Percentiles rank a stretch among this genome's conserved stretches.
These are phyloP conservation scores for Trichoderma gracile DNA, from an alignment of 2,329 filamentous ascomycete genomes.

Conservation along the genomic window DNA sequence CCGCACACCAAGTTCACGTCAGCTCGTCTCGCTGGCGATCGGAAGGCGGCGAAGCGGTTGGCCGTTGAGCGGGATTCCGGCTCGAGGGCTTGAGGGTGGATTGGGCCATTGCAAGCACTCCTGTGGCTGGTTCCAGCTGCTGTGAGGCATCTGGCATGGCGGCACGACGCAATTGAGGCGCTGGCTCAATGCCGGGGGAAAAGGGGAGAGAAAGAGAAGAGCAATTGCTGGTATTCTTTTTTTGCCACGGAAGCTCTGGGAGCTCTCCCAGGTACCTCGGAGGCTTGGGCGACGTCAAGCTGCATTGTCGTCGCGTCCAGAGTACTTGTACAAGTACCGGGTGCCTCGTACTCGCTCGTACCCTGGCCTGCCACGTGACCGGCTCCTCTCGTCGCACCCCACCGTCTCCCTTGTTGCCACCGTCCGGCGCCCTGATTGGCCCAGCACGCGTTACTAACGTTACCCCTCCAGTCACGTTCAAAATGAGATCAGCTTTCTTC, in stretches of 20 bases:
- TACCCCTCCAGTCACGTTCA: constrained; percentile 45
- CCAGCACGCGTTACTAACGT: constrained; percentile 40
- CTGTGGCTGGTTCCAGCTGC: background rate
- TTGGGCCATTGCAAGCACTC: background rate
- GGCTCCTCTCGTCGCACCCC: constrained; percentile 23
- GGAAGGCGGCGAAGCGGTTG: constrained; percentile 2
- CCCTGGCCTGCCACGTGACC: constrained; percentile 36
- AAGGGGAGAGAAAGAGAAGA: background rate
- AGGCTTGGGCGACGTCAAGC: constrained; percentile 8
- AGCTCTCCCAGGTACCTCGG: background rate
- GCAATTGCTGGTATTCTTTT: constrained; percentile 2
- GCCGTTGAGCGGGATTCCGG: constrained; percentile 16
- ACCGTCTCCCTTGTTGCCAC: constrained; percentile 27
- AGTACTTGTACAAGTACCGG: too few species aligned
- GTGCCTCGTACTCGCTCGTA: background rate
- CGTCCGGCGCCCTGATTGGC: constrained; percentile 33
- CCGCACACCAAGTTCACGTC: constrained; percentile 24
- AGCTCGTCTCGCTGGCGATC: constrained; percentile 18
- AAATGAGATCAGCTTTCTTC: constrained; percentile 49
- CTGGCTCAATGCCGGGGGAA: too few species aligned
- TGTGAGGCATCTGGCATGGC: too few species aligned
- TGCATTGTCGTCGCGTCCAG: background rate
- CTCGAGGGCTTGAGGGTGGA: background rate
- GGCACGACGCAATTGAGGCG: too few species aligned
- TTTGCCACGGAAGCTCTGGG: background rate